phyloP scores from a whole-genome alignment of 2,329 filamentous ascomycete species.

The Claviceps paspali region DNA sequence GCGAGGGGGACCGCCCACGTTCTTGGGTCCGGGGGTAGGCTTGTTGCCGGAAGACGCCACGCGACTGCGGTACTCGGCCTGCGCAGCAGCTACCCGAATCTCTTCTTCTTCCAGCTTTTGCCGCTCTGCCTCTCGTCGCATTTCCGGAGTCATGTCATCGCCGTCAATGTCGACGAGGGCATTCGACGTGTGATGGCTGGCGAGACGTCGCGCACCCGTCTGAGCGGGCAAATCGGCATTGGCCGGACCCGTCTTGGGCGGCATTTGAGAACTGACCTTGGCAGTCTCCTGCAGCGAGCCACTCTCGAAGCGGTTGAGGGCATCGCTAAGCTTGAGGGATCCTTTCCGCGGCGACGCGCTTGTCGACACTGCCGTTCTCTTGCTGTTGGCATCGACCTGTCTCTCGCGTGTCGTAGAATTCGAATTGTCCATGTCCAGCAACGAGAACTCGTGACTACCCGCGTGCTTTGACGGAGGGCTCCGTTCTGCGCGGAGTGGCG shows the following conservation, averaged over 20 bases:
- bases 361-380: conserved; percentile 56
- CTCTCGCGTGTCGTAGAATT: conserved; percentile 37
- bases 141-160: conserved; percentile 67
- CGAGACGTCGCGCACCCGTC: background rate
- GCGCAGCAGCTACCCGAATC: conserved; percentile 72
- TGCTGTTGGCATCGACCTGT: conserved; percentile 39
- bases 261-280: conserved; percentile 19
- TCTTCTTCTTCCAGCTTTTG: conserved; percentile 74
- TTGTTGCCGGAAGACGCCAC: conserved; percentile 31
- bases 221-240: too few relatives aligned
- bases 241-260: background rate
- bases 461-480: background rate
- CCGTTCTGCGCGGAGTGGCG: background rate
- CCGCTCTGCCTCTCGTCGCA: conserved; percentile 79
- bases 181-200: conserved; percentile 41
- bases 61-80: conserved; percentile 71
- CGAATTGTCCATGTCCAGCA: conserved; percentile 58
- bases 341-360: conserved; percentile 68
- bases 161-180: conserved; percentile 45
- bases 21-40: conserved; percentile 32
- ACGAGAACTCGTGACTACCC: conserved; percentile 47
- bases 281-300: conserved; percentile 19
- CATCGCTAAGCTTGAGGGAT: conserved; percentile 81
- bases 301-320: conserved; percentile 79
- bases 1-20: conserved; percentile 42